Evolutionary conservation across 129 eudicot species (phyloP).

Genomic region (Calendula officinalis): DNA sequence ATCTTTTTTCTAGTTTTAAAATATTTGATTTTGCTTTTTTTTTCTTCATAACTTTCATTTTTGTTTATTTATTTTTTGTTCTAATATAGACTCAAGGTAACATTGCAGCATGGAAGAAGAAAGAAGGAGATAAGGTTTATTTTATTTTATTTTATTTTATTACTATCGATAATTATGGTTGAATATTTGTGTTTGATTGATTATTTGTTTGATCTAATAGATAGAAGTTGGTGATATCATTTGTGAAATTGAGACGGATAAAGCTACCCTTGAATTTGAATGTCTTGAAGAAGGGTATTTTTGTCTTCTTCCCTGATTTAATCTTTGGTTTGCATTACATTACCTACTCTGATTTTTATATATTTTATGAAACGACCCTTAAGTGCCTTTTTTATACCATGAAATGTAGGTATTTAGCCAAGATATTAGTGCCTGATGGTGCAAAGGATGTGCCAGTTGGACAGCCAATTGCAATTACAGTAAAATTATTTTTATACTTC

Average conservation of each 20-base stretch:
- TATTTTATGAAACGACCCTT: not conserved
- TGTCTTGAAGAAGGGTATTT: conserved; percentile 90
- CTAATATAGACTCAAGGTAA: conserved; percentile 79
- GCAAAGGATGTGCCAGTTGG: conserved; percentile 95
- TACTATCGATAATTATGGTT: conserved; percentile 6
- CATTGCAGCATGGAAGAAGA: conserved; percentile 86
- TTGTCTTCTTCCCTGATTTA: conserved; percentile 14
- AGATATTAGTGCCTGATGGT: conserved; percentile 85
- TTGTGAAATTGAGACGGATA: conserved; percentile 97
- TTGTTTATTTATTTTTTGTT: conserved; percentile 8
- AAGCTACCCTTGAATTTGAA: conserved; percentile 93
- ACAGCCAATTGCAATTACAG: conserved; percentile 93
- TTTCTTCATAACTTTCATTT: not conserved
- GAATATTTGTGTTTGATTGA: conserved; percentile 20
- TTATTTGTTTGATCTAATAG: conserved; percentile 46
- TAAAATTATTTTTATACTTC: conserved; percentile 20
- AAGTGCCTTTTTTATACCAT: not conserved
- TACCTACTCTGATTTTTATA: conserved; percentile 7
- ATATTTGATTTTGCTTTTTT: not conserved
- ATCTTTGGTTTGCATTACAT: not conserved
- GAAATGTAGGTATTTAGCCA: conserved; percentile 74
- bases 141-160: conserved; percentile 6
- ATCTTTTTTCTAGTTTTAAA: conserved; percentile 27
- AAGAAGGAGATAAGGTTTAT: conserved; percentile 88
- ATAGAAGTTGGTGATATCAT: conserved; percentile 91